Conservation (phyloP, 768 basidiomycete genomes). For the Phaeotremella fagi region DNA sequence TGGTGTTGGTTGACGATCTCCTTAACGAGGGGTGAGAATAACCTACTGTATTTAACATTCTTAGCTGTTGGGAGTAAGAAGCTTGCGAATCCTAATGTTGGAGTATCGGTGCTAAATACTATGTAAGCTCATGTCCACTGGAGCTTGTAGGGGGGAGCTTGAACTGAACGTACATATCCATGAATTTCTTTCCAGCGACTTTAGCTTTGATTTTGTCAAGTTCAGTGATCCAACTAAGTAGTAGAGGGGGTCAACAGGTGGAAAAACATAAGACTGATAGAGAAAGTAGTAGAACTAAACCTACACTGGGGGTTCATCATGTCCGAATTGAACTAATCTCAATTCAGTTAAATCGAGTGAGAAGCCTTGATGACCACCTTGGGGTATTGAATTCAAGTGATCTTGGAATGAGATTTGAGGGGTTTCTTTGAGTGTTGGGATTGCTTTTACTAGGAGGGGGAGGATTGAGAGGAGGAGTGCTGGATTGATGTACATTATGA, state of each 20-base stretch:
- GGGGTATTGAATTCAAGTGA: neutral
- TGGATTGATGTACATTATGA: slow-evolving; percentile 6
- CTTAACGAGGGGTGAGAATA: neutral
- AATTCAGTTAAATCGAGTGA: slow-evolving; percentile 65
- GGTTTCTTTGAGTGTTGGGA: slow-evolving; percentile 14
- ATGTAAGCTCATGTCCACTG: no score
- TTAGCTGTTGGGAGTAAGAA: slow-evolving; percentile 32
- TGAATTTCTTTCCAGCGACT: slow-evolving; percentile 71
- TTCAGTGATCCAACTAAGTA: slow-evolving; percentile 68
- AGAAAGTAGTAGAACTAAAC: slow-evolving; percentile 7
- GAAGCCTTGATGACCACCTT: slow-evolving; percentile 50
- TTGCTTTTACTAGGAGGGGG: slow-evolving; percentile 28
- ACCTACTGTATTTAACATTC: slow-evolving; percentile 37
- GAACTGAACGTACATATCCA: slow-evolving; percentile 59
- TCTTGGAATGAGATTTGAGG: slow-evolving; percentile 17
- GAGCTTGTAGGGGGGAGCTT: neutral
- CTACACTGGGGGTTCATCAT: slow-evolving; percentile 57
- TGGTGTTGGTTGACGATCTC: no score
- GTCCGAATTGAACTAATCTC: slow-evolving; percentile 72
- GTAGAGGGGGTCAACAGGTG: neutral
- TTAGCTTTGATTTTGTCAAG: slow-evolving; percentile 84
- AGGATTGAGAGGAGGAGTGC: slow-evolving; percentile 6
- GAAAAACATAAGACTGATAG: no score
- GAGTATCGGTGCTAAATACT: slow-evolving; percentile 47
- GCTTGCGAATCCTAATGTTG: slow-evolving; percentile 43